phyloP scores from a whole-genome alignment of 768 basidiomycete species.

The Pleurotus djamor region DNA sequence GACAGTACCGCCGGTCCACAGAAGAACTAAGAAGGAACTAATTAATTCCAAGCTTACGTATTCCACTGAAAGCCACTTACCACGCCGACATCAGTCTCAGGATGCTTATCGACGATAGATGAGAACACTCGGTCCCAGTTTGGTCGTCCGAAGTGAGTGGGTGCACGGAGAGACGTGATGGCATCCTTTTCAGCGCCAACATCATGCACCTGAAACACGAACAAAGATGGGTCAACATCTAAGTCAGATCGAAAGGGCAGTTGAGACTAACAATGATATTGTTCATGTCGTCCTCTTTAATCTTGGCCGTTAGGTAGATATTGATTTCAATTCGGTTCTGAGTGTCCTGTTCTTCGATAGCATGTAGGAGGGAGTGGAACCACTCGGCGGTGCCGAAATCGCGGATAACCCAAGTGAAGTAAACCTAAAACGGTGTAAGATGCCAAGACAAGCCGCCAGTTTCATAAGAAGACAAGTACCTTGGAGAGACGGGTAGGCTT shows the following conservation, averaged over 20 bases:
- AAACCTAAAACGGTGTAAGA: slow-evolving; percentile 39
- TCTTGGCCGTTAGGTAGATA: slow-evolving; percentile 88
- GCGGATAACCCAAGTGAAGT: slow-evolving; percentile 95
- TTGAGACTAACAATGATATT: slow-evolving; percentile 72
- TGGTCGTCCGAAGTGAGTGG: slow-evolving; percentile 91
- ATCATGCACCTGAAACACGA: slow-evolving; percentile 60
- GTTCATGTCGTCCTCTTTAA: slow-evolving; percentile 91
- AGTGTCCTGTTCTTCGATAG: slow-evolving; percentile 90
- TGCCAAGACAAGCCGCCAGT: not conserved
- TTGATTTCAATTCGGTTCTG: slow-evolving; percentile 89
- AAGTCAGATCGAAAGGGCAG: not conserved
- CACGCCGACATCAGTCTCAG: slow-evolving; percentile 88
- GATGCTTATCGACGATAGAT: slow-evolving; percentile 78
- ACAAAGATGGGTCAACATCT: not conserved
- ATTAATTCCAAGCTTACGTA: not conserved
- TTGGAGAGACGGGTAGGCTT: slow-evolving; percentile 85
- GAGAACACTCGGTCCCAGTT: slow-evolving; percentile 79
- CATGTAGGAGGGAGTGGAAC: slow-evolving; percentile 93
- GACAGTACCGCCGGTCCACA: slow-evolving; percentile 81
- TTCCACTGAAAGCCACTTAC: slow-evolving; percentile 33
- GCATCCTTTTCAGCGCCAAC: slow-evolving; percentile 93
- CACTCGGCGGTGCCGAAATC: slow-evolving; percentile 89
- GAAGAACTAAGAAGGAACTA: slow-evolving; percentile 55
- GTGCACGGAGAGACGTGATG: slow-evolving; percentile 84
- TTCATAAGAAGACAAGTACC: slow-evolving; percentile 28